These are phyloP conservation scores for Orychophragmus violaceus DNA, from an alignment of 345 rosid genomes.

Conservation along the genomic window DNA sequence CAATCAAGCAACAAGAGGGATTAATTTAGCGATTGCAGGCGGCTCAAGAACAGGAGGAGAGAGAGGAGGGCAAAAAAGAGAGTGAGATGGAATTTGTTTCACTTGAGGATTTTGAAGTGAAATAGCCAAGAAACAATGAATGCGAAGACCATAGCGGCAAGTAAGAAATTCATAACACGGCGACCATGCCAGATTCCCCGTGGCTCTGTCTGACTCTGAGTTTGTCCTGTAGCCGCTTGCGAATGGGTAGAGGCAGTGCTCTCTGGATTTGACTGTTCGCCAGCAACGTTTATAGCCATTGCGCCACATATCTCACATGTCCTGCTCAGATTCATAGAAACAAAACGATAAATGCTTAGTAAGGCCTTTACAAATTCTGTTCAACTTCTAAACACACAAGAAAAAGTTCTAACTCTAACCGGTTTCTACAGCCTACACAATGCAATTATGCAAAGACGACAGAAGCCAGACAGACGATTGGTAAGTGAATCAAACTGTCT, in stretches of 20 bases:
- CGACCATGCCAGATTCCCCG: slow-evolving; percentile 53
- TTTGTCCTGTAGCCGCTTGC: slow-evolving; percentile 31
- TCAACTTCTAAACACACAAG: not conserved
- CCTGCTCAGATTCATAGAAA: slow-evolving; percentile 29
- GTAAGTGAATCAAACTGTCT: not conserved
- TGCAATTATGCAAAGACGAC: too few species aligned
- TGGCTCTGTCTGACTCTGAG: slow-evolving; percentile 32
- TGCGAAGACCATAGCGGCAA: slow-evolving; percentile 53
- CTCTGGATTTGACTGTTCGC: slow-evolving; percentile 34
- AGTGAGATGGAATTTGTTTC: slow-evolving; percentile 2
- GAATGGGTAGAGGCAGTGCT: slow-evolving; percentile 23
- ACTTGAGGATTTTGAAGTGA: slow-evolving; percentile 41
- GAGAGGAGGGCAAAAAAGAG: not conserved
- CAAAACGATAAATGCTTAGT: not conserved
- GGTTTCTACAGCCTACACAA: not conserved
- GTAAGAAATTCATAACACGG: slow-evolving; percentile 51
- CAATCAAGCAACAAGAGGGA: slow-evolving; percentile 33
- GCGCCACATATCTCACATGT: slow-evolving; percentile 63
- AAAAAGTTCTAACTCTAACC: not conserved
- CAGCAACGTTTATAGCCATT: slow-evolving; percentile 44
- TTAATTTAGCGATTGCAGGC: slow-evolving; percentile 10
- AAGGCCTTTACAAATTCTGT: not conserved
- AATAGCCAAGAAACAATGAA: slow-evolving; percentile 63
- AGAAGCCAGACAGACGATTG: not conserved
- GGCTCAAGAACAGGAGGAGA: slow-evolving; percentile 17